Percentiles rank a stretch among this genome's conserved stretches.
Conservation (phyloP, 2,329 filamentous ascomycete species). For the Simplicillium sp. region DNA sequence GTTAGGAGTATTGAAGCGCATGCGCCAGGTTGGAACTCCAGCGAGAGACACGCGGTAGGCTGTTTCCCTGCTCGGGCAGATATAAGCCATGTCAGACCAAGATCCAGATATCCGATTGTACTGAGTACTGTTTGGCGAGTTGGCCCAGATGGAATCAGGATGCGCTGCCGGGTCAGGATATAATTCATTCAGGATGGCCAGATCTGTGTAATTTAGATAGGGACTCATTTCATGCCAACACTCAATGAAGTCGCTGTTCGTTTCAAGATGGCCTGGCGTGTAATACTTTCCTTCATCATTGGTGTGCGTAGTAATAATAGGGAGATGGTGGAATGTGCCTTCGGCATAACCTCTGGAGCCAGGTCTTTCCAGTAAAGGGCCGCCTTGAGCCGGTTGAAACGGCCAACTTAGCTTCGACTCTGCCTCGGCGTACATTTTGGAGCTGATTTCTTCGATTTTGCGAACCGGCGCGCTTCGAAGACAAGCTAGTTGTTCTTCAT, state of each 20-base stretch:
- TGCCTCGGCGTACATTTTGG: constrained; percentile 25
- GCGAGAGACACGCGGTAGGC: constrained; percentile 24
- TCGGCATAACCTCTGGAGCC: constrained; percentile 30
- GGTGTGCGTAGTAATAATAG: constrained; percentile 24
- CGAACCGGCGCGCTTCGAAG: constrained; percentile 24
- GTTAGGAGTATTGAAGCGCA: constrained; percentile 27
- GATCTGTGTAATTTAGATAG: constrained; percentile 17
- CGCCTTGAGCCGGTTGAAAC: constrained; percentile 36
- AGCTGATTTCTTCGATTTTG: constrained; percentile 25
- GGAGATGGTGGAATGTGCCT: constrained; percentile 24
- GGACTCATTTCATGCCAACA: constrained; percentile 24
- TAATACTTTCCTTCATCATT: constrained; percentile 26
- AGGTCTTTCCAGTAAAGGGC: constrained; percentile 33
- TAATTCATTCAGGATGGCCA: constrained; percentile 16
- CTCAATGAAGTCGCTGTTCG: constrained; percentile 23
- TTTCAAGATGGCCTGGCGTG: constrained; percentile 20
- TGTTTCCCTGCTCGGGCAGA: constrained; percentile 33
- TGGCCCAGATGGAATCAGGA: constrained; percentile 22
- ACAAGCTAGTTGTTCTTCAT: constrained; percentile 25
- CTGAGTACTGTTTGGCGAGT: constrained; percentile 30
- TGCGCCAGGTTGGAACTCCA: constrained; percentile 24
- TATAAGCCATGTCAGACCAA: constrained; percentile 33
- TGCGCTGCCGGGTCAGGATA: constrained; percentile 25
- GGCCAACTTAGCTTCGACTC: constrained; percentile 34
- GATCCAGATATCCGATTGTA: constrained; percentile 33